Evolutionary conservation across 169 alveolate genomes (phyloP).

Genomic region (Blepharisma undulans): DNA sequence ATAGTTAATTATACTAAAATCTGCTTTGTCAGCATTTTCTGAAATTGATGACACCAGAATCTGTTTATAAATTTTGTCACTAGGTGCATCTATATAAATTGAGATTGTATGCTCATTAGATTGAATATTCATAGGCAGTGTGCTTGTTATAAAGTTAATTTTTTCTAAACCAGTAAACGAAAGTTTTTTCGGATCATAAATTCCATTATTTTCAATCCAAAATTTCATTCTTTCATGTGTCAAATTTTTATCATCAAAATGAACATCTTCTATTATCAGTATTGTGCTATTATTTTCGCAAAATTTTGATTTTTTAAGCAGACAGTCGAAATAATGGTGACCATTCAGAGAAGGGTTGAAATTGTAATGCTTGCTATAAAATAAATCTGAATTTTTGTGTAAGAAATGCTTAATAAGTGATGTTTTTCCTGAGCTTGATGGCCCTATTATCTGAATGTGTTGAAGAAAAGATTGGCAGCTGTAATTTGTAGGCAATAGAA

Average conservation of each 20-base stretch:
- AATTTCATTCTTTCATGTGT: not conserved
- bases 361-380: too few species aligned
- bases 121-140: too few species aligned
- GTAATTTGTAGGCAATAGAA: not conserved
- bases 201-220: not conserved
- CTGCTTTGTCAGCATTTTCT: not conserved
- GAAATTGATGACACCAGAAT: not conserved
- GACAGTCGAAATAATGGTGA: not conserved
- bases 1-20: not conserved
- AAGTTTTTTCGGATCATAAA: conserved; percentile 11
- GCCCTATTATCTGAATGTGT: not conserved
- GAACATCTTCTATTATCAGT: not conserved
- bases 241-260: not conserved
- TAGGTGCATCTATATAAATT: not conserved
- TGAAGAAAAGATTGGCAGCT: not conserved
- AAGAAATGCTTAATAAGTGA: not conserved
- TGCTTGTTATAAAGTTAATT: not conserved
- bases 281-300: not conserved
- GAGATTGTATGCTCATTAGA: not conserved
- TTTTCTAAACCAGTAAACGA: not conserved
- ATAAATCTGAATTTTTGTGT: not conserved
- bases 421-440: not conserved
- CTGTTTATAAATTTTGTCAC: not conserved
- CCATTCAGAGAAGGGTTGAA: not conserved
- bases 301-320: not conserved